Evolutionary conservation across 177 flowering plant species (phyloP), one percentile per base, ranked within the genome.

Genomic region (Tripterygium wilfordii): DNA sequence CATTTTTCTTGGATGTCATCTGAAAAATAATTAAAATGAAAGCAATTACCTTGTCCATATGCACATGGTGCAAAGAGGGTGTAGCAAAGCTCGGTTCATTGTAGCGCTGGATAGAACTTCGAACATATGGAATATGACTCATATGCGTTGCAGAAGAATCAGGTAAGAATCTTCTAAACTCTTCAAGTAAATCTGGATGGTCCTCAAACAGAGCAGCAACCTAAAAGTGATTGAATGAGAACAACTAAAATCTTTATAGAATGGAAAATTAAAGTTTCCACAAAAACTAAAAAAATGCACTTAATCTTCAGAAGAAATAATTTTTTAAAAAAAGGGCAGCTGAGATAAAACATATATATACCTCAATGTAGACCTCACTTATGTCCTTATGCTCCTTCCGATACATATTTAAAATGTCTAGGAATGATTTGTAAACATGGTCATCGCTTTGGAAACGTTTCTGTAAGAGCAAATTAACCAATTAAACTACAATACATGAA

Each of bases 351-450:
- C n/a, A 42, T 8, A 39, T 30, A 41, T 31, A 19, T 57, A 87
- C 96, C 89, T 87, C 92, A 23, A 63, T 76, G 62, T 85, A 85
- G 45, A 88, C 92, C 63, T 88, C 96, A 49, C 60, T 55, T 18
- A 88, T 88, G 35, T 80, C 80, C 74, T 85, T 88, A 64, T 75
- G 77, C 69, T 81, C 95, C 67, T 78, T 81, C 39, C 95, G 70
- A 30, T 85, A 85, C 95, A 83, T 76, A 62, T 85, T 88, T 70
- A 88, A 64, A 50, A 88, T 83, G 53, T 79, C 89, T 15, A 88
- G 60, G 60, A 88, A 88, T 39, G 87, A 68, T 66, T 83, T 88
- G 51, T 85, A 88, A 16, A 85, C 95, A 44, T 56, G 82, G 35
- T 88, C 91, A 57, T 85, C 89, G 54, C 73, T 61, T 71, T 77